phyloP scores from a whole-genome alignment of 345 rosid species.

The Limnanthes douglasii region DNA sequence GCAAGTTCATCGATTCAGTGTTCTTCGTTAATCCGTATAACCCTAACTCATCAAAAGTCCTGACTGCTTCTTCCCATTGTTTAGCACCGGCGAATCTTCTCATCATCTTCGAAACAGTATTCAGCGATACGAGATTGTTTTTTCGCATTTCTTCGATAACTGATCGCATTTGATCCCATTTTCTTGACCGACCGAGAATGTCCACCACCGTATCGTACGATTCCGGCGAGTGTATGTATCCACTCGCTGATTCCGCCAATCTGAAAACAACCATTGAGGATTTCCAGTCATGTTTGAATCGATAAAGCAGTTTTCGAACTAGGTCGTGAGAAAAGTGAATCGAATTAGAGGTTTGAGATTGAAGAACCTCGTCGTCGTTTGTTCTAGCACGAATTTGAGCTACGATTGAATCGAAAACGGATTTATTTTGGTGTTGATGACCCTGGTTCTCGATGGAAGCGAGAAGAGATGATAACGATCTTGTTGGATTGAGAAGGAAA shows the following conservation, averaged over 20 bases:
- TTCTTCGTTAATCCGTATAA: constrained; percentile 52
- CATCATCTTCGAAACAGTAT: constrained; percentile 56
- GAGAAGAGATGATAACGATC: constrained; percentile 8
- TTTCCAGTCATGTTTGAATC: constrained; percentile 79
- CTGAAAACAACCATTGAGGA: constrained; percentile 54
- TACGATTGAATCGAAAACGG: constrained; percentile 15
- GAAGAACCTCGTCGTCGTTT: constrained; percentile 32
- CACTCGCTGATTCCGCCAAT: constrained; percentile 47
- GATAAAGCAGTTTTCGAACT: constrained; percentile 32
- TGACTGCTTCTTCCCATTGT: constrained; percentile 73
- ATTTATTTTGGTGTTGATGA: constrained; percentile 7
- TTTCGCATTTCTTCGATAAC: constrained; percentile 40
- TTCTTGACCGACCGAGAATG: constrained; percentile 54
- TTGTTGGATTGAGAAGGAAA: constrained; percentile 6
- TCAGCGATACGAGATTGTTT: constrained; percentile 30
- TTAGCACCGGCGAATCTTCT: constrained; percentile 69
- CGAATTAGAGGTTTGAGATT: constrained; percentile 17
- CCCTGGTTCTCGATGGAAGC: constrained; percentile 8
- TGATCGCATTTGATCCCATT: constrained; percentile 49
- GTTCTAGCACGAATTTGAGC: constrained; percentile 20
- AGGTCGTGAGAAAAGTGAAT: constrained; percentile 26
- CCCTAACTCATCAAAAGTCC: constrained; percentile 39
- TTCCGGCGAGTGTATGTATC: constrained; percentile 25
- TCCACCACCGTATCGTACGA: constrained; percentile 44
- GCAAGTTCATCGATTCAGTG: constrained; percentile 55